These are phyloP conservation scores for Microsporum canis DNA, from an alignment of 2,329 filamentous ascomycete genomes.

Conservation along the genomic window DNA sequence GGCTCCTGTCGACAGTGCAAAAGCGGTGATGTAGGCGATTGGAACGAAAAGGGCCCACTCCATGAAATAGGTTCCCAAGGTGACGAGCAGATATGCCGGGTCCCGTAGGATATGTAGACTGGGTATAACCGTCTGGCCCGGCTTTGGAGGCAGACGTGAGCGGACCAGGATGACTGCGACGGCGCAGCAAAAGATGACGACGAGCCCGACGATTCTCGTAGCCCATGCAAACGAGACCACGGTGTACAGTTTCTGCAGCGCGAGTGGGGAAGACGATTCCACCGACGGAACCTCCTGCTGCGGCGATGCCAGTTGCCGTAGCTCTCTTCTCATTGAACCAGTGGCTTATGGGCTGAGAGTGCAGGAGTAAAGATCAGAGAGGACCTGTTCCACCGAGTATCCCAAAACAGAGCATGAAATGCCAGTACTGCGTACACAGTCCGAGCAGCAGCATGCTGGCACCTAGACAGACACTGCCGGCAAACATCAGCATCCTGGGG, in stretches of 20 bases:
- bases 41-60: conserved; percentile 1
- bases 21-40: neutral
- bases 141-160: conserved; percentile 16
- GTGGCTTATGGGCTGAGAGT: conserved; percentile 23
- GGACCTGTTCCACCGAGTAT: conserved; percentile 25
- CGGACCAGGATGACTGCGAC: conserved; percentile 7
- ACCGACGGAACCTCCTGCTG: conserved; percentile 26
- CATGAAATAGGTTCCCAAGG: neutral
- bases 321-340: conserved; percentile 26
- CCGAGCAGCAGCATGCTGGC: conserved; percentile 23
- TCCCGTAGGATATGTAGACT: neutral
- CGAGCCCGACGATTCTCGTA: conserved; percentile 14
- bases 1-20: conserved; percentile 3
- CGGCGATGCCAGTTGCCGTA: conserved; percentile 26
- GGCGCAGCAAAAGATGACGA: conserved; percentile 8
- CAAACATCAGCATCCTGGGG: conserved; percentile 21
- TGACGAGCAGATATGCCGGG: neutral
- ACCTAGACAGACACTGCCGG: conserved; percentile 22
- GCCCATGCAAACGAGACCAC: conserved; percentile 22
- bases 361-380: conserved; percentile 24
- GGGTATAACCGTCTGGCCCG: conserved; percentile 1
- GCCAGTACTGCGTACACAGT: conserved; percentile 27
- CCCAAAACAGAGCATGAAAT: conserved; percentile 28
- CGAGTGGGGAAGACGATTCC: conserved; percentile 28
- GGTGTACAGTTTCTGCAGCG: conserved; percentile 21